Evolutionary conservation across 2,329 filamentous ascomycete genomes (phyloP).

Genomic region (Alternaria arbusti): DNA sequence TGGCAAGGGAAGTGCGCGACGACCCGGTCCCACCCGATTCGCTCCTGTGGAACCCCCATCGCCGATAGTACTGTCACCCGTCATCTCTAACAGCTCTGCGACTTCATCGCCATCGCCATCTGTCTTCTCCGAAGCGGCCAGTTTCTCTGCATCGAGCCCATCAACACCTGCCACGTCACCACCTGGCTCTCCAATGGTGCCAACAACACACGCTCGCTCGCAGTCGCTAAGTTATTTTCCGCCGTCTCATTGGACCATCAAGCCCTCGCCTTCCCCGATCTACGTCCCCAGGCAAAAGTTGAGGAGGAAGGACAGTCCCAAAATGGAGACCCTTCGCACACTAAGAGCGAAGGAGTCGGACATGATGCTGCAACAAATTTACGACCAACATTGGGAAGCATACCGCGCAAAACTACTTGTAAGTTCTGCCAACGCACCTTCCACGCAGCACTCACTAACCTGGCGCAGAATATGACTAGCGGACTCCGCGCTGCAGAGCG

Average conservation of each 20-base stretch:
- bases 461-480: slow-evolving; percentile 3
- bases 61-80: slow-evolving; percentile 16
- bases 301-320: slow-evolving; percentile 31
- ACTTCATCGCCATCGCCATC: slow-evolving; percentile 22
- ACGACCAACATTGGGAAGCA: slow-evolving; percentile 25
- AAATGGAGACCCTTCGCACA: slow-evolving; percentile 37
- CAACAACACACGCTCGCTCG: slow-evolving; percentile 12
- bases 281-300: slow-evolving; percentile 16
- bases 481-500: slow-evolving; percentile 1
- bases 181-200: slow-evolving; percentile 18
- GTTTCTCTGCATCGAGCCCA: slow-evolving; percentile 16
- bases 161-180: slow-evolving; percentile 25
- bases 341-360: slow-evolving; percentile 45
- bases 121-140: slow-evolving; percentile 19
- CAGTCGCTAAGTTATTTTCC: slow-evolving; percentile 15
- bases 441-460: not conserved
- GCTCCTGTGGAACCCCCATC: slow-evolving; percentile 10
- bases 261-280: slow-evolving; percentile 15
- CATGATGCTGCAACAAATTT: slow-evolving; percentile 39
- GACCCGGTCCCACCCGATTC: slow-evolving; percentile 6
- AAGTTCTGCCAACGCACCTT: not conserved
- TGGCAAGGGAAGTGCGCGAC: slow-evolving; percentile 7
- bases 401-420: slow-evolving; percentile 4
- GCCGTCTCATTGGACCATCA: slow-evolving; percentile 13
- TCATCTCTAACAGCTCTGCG: slow-evolving; percentile 12